Conservation (phyloP, 139 green algal species). For the Spirogloea muscicola region DNA sequence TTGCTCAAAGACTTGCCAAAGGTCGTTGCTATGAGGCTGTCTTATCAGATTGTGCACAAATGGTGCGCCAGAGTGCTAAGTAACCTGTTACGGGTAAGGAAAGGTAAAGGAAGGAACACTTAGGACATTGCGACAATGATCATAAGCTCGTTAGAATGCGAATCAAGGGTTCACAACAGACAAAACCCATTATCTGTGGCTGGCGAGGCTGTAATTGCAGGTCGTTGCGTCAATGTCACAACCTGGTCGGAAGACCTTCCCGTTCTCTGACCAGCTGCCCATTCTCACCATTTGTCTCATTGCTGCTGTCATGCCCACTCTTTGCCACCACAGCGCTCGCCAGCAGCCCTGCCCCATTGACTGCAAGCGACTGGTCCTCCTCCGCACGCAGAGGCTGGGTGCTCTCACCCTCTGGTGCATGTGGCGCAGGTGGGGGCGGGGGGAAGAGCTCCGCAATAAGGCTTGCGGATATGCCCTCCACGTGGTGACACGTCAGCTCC, state of each 20-base stretch:
- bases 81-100: no score
- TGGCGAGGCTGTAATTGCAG: not conserved
- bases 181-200: not conserved
- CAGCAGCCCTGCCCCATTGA: not conserved
- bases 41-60: no score
- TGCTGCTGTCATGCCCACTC: not conserved
- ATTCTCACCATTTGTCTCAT: no score
- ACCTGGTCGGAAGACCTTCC: not conserved
- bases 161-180: not conserved
- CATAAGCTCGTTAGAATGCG: not conserved
- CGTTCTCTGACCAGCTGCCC: not conserved
- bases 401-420: not conserved
- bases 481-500: conserved; percentile 69
- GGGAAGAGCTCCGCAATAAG: conserved; percentile 56
- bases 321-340: not conserved
- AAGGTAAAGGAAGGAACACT: no score
- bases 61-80: no score
- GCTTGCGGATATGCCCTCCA: conserved; percentile 54
- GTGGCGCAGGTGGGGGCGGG: conserved; percentile 1
- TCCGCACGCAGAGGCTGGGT: not conserved
- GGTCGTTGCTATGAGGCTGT: no score
- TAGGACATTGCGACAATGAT: no score
- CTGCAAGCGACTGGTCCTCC: no score
- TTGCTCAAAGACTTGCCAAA: no score
- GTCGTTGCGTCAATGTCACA: not conserved